A percentile compares a stretch with the other conserved stretches of the same genome.
These are phyloP conservation scores for Xylaria cubensis DNA, from an alignment of 495 filamentous ascomycete species.

Conservation along the genomic window DNA sequence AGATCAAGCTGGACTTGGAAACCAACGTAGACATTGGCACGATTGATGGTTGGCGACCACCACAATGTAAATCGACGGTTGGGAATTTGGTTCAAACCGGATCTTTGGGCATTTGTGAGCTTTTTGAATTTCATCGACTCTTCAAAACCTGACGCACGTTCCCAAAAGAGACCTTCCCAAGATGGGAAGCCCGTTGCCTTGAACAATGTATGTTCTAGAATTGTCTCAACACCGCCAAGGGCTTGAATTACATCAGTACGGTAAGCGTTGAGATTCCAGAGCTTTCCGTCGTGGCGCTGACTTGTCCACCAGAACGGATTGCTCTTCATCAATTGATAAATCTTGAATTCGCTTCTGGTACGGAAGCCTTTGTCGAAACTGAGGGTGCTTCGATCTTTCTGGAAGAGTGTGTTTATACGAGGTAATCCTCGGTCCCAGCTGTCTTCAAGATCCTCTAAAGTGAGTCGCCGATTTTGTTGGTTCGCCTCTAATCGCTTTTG, in stretches of 20 bases:
- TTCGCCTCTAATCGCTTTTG: constrained; percentile 98
- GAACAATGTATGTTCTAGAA: constrained; percentile 97
- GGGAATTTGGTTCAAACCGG: constrained; percentile 98
- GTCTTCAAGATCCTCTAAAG: constrained; percentile 96
- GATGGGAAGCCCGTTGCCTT: constrained; percentile 98
- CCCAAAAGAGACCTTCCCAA: constrained; percentile 99
- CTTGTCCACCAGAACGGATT: constrained; percentile 99
- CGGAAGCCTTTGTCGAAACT: constrained; percentile 99
- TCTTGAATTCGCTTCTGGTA: constrained; percentile 95
- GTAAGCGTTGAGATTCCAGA: constrained; percentile 99
- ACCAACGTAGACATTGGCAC: constrained; percentile 87
- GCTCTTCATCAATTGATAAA: constrained; percentile 99
- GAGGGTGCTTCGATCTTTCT: constrained; percentile 96
- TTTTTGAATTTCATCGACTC: constrained; percentile 99
- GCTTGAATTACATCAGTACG: constrained; percentile 98
- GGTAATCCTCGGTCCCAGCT: constrained; percentile 99
- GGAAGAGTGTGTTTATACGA: constrained; percentile 99
- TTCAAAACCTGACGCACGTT: constrained; percentile 81
- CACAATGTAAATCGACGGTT: constrained; percentile 99
- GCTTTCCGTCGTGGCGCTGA: constrained; percentile 95
- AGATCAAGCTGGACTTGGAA: constrained; percentile 99
- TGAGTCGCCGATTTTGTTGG: constrained; percentile 94
- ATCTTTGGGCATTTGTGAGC: constrained; percentile 96
- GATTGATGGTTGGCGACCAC: constrained; percentile 89
- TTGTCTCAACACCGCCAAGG: constrained; percentile 98